These are phyloP conservation scores for Penstemon newberryi DNA, from an alignment of 257 asterid species.

Conservation along the genomic window DNA sequence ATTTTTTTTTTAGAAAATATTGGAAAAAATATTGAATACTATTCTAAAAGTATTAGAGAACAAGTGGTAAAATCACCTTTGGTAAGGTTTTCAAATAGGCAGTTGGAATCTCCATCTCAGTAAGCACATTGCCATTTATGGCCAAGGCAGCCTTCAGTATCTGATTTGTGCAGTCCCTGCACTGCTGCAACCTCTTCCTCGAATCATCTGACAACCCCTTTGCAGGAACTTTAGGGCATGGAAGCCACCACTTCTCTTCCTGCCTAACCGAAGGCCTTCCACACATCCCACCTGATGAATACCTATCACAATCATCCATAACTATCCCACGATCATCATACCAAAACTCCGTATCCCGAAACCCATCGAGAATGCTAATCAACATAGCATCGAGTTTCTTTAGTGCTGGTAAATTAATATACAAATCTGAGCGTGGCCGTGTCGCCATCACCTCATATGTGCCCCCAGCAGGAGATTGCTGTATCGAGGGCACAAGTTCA, in stretches of 20 bases:
- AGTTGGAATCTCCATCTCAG: conserved; percentile 91
- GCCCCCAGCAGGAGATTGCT: conserved; percentile 81
- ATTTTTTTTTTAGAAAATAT: too few relatives aligned
- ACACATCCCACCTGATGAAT: conserved; percentile 35
- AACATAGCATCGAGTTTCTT: conserved; percentile 96
- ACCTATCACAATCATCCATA: conserved; percentile 52
- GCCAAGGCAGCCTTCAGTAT: conserved; percentile 95
- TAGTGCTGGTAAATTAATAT: conserved; percentile 91
- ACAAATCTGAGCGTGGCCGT: conserved; percentile 75
- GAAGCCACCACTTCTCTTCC: conserved; percentile 99
- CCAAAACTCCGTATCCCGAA: conserved; percentile 79
- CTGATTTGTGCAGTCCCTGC: conserved; percentile 96
- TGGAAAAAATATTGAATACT: too few relatives aligned
- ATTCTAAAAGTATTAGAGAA: not conserved
- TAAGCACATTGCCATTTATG: conserved; percentile 78
- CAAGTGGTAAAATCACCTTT: conserved; percentile 54
- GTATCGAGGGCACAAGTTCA: conserved; percentile 86
- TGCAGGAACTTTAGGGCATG: conserved; percentile 88
- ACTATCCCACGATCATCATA: conserved; percentile 85
- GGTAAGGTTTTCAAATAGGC: conserved; percentile 84
- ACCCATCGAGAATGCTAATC: conserved; percentile 83
- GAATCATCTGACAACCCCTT: conserved; percentile 81
- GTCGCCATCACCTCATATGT: conserved; percentile 85
- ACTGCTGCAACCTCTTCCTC: conserved; percentile 88
- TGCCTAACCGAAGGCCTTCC: conserved; percentile 94